phyloP scores from a whole-genome alignment of 495 filamentous ascomycete species.

The Thozetella sp. region DNA sequence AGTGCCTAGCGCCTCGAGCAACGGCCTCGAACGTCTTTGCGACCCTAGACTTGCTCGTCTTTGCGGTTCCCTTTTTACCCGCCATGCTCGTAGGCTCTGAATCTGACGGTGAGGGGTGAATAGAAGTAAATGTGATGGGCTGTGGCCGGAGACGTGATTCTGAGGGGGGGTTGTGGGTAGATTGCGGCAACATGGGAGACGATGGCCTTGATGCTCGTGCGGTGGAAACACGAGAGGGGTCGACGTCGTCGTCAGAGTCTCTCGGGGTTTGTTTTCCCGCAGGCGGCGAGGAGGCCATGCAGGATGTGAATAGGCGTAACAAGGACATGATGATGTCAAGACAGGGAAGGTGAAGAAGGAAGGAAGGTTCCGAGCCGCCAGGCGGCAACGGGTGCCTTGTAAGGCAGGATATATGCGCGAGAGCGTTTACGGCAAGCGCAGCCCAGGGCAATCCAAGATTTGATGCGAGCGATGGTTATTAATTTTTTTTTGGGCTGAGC shows the following conservation, averaged over 20 bases:
- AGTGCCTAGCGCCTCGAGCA: too few relatives aligned
- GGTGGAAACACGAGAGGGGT: not conserved
- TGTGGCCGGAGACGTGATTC: too few relatives aligned
- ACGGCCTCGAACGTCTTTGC: not conserved
- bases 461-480: too few relatives aligned
- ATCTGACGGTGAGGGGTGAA: not conserved
- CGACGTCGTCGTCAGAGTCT: not conserved
- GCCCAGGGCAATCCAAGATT: too few relatives aligned
- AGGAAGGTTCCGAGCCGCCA: not conserved
- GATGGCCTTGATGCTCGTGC: too few relatives aligned
- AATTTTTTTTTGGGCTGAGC: too few relatives aligned
- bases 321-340: constrained; percentile 2
- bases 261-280: not conserved
- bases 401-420: too few relatives aligned
- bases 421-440: too few relatives aligned
- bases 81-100: not conserved
- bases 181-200: too few relatives aligned
- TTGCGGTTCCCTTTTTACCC: not conserved
- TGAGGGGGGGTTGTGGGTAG: too few relatives aligned
- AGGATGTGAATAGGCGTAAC: not conserved
- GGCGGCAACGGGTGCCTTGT: not conserved
- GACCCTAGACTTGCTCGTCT: not conserved
- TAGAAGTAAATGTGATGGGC: not conserved
- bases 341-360: not conserved
- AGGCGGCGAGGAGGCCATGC: not conserved